A percentile compares a stretch with the other conserved stretches of the same genome.
phyloP scores from a whole-genome alignment of 108 stramenopile species.

The Skeletonema menzelii region DNA sequence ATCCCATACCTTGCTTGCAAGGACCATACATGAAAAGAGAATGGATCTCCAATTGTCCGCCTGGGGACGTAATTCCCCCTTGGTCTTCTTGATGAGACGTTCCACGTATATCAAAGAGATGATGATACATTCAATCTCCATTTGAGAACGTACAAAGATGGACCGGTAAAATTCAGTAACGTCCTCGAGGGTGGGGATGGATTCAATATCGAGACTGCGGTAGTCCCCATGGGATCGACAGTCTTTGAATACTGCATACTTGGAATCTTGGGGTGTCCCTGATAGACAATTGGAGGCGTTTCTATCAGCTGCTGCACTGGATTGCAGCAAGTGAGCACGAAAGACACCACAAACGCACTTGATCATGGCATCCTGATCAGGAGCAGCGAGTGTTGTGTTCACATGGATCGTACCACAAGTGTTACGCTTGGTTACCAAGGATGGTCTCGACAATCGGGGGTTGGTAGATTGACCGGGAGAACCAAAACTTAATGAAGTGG shows the following conservation, averaged over 20 bases:
- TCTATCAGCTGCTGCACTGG: background rate
- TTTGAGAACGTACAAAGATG: slow-evolving; percentile 81
- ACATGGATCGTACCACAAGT: slow-evolving; percentile 93
- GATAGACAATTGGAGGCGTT: background rate
- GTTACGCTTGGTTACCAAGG: slow-evolving; percentile 65
- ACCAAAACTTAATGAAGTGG: background rate
- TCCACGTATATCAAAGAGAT: slow-evolving; percentile 96
- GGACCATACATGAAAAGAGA: slow-evolving; percentile 90
- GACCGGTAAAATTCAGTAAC: slow-evolving; percentile 82
- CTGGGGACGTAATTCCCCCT: slow-evolving; percentile 72
- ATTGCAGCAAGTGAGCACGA: slow-evolving; percentile 88
- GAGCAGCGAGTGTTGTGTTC: slow-evolving; percentile 84
- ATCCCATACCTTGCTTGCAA: slow-evolving; percentile 97
- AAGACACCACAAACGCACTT: slow-evolving; percentile 91
- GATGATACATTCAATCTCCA: slow-evolving; percentile 95
- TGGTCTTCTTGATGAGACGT: slow-evolving; percentile 87
- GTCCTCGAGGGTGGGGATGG: slow-evolving; percentile 73
- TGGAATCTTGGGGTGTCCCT: background rate
- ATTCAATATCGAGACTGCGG: slow-evolving; percentile 6
- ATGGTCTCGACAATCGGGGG: slow-evolving; percentile 32
- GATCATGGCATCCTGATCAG: slow-evolving; percentile 96
- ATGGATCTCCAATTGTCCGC: slow-evolving; percentile 88
- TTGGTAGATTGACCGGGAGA: slow-evolving; percentile 2
- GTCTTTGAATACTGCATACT: slow-evolving; percentile 20
- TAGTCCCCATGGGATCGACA: slow-evolving; percentile 28